Conservation (phyloP, 352 stramenopile genomes). For the Lagenidium sp. region DNA sequence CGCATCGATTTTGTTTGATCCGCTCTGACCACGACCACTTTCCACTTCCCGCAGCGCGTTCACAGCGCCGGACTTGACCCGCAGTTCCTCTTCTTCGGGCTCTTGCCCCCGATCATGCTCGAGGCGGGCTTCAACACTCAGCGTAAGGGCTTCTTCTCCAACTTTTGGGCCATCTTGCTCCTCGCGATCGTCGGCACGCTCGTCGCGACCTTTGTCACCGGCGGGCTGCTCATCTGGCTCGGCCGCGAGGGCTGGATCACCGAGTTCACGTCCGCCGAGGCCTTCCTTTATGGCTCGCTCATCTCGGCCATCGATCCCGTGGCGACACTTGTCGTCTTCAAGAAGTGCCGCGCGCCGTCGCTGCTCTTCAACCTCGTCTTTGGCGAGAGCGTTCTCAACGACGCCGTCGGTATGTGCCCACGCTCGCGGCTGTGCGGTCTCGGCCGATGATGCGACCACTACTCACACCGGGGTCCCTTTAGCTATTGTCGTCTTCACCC, state of each 20-base stretch:
- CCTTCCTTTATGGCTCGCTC: slow-evolving; percentile 85
- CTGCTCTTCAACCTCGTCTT: slow-evolving; percentile 92
- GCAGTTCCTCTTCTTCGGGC: slow-evolving; percentile 43
- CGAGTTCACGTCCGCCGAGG: slow-evolving; percentile 66
- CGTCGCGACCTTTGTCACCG: slow-evolving; percentile 39
- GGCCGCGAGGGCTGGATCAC: slow-evolving; percentile 35
- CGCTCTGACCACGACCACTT: too few species aligned
- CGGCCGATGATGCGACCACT: too few species aligned
- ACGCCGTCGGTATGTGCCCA: slow-evolving; percentile 63
- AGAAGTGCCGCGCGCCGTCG: slow-evolving; percentile 58
- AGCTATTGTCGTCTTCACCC: slow-evolving; percentile 71
- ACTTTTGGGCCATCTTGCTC: slow-evolving; percentile 27
- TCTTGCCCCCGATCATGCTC: slow-evolving; percentile 57
- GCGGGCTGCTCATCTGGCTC: slow-evolving; percentile 28
- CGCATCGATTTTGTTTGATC: too few species aligned
- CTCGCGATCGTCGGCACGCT: slow-evolving; percentile 41
- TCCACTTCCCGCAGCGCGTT: slow-evolving; percentile 13
- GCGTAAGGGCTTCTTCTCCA: slow-evolving; percentile 48
- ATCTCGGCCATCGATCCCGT: slow-evolving; percentile 91
- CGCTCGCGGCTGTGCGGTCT: too few species aligned
- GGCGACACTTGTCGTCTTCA: slow-evolving; percentile 87
- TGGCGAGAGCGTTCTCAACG: slow-evolving; percentile 83
- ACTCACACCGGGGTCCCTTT: slow-evolving; percentile 9
- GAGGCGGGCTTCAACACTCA: slow-evolving; percentile 57
- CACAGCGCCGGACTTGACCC: slow-evolving; percentile 23